phyloP scores from a whole-genome alignment of 1,284 basidiomycete genomes.

The Mycosarcoma mackinlayi region DNA sequence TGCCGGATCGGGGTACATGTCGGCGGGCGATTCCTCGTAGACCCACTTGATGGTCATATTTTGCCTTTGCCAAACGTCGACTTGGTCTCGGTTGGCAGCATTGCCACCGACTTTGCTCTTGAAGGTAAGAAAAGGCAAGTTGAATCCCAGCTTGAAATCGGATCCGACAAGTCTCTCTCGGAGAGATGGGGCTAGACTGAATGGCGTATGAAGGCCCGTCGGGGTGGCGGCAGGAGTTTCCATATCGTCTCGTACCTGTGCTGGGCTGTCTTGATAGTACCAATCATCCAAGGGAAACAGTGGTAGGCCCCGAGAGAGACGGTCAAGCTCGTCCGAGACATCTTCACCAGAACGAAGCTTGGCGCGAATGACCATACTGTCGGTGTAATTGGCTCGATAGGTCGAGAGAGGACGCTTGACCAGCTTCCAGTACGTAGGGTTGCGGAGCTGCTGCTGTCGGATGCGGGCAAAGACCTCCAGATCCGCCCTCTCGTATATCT shows the following conservation, averaged over 20 bases:
- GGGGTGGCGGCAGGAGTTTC: neutral
- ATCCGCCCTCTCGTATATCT: conserved; percentile 21
- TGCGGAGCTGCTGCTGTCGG: conserved; percentile 14
- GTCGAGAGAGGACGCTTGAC: conserved; percentile 16
- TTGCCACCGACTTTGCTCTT: conserved; percentile 5
- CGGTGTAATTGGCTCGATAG: conserved; percentile 29
- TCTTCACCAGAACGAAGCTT: conserved; percentile 26
- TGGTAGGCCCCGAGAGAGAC: conserved; percentile 24
- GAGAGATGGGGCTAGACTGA: conserved; percentile 19
- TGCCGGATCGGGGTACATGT: conserved; percentile 13
- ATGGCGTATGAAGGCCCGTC: conserved; percentile 17
- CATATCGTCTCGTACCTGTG: too few species aligned
- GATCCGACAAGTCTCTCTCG: conserved; percentile 17
- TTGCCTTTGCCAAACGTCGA: conserved; percentile 33
- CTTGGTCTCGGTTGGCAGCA: neutral
- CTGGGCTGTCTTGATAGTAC: neutral
- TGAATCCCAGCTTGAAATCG: conserved; percentile 20
- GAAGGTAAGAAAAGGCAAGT: conserved; percentile 19
- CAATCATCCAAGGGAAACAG: conserved; percentile 20
- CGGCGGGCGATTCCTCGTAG: conserved; percentile 24
- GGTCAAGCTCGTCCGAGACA: conserved; percentile 28
- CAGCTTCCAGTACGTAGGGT: conserved; percentile 28
- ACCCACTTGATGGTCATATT: conserved; percentile 29
- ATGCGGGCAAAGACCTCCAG: conserved; percentile 27
- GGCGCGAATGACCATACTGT: conserved; percentile 16